These are phyloP conservation scores for Pleodorina starrii DNA, from an alignment of 139 green algal genomes.

Conservation along the genomic window DNA sequence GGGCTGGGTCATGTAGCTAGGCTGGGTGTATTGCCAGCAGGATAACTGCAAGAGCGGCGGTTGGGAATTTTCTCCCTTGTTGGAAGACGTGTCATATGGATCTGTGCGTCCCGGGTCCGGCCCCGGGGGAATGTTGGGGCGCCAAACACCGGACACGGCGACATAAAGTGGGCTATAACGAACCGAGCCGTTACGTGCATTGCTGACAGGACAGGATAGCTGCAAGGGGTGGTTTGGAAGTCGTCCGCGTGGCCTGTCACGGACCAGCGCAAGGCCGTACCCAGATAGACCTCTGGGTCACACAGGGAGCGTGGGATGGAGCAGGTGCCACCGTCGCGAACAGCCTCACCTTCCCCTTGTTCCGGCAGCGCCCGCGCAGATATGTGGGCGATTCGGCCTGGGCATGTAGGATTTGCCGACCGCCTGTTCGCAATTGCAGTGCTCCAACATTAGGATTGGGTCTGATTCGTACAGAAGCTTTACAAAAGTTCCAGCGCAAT, in stretches of 20 bases:
- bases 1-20: too few species aligned
- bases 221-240: neutral
- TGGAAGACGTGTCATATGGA: neutral
- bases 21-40: too few species aligned
- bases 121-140: too few species aligned
- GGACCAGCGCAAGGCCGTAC: neutral
- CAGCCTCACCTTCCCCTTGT: constrained; percentile 15
- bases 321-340: neutral
- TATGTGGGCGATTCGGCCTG: neutral
- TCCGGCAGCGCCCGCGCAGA: neutral
- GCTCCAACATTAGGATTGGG: neutral
- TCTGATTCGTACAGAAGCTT: neutral
- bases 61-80: too few species aligned
- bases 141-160: neutral
- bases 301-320: too few species aligned
- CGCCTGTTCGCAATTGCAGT: neutral
- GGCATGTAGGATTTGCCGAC: neutral
- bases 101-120: too few species aligned
- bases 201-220: neutral
- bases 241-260: neutral
- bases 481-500: neutral
- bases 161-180: neutral
- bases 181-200: neutral
- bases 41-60: too few species aligned
- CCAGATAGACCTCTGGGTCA: neutral